Evolutionary conservation across 75 land plant genomes (phyloP).

Genomic region (Chamaecyparis obtusa): DNA sequence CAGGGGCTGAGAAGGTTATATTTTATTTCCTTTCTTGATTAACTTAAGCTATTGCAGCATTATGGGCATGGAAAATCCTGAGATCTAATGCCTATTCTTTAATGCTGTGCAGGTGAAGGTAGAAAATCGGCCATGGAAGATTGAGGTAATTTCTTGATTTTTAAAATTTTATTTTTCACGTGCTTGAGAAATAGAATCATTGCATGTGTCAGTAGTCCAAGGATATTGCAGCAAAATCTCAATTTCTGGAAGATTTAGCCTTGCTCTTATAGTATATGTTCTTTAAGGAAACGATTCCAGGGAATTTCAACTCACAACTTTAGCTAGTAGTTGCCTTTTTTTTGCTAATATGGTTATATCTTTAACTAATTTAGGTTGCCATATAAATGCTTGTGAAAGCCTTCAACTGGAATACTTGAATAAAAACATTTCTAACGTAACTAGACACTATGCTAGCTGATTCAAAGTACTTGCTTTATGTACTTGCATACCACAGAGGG

Average conservation of each 20-base stretch:
- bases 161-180: neutral
- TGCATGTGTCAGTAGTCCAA: neutral
- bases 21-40: neutral
- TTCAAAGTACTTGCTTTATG: neutral
- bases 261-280: slow-evolving; percentile 1
- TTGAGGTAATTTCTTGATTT: slow-evolving; percentile 45
- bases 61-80: neutral
- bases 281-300: neutral
- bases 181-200: neutral
- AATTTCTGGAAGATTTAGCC: neutral
- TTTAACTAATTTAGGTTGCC: neutral
- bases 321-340: neutral
- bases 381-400: neutral
- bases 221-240: neutral
- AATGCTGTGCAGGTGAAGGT: slow-evolving; percentile 56
- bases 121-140: slow-evolving; percentile 73
- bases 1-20: slow-evolving; percentile 83
- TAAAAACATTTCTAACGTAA: neutral
- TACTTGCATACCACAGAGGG: neutral
- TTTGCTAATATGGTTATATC: neutral
- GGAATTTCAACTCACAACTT: neutral
- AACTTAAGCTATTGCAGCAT: neutral
- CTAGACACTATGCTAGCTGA: neutral
- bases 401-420: neutral
- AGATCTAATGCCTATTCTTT: slow-evolving; percentile 6